Percentiles rank a stretch among this genome's conserved stretches.
Evolutionary conservation across 192 early-diverging fungal species (phyloP).

Genomic region (Linnemannia zychae): DNA sequence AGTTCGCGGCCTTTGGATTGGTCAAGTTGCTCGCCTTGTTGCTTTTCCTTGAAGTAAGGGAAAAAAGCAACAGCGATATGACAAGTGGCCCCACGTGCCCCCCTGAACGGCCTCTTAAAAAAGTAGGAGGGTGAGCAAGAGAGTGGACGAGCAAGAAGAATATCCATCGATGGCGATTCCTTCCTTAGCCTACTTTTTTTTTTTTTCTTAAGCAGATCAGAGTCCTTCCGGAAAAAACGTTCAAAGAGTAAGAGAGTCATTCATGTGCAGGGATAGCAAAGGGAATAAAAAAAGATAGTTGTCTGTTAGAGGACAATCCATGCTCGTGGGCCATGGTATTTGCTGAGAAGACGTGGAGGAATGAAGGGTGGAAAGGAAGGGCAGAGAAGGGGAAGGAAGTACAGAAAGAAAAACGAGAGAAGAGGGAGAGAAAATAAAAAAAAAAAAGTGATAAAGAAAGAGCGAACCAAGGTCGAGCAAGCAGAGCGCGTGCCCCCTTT

Average conservation of each 20-base stretch:
- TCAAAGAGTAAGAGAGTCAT: not conserved
- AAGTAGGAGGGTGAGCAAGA: not conserved
- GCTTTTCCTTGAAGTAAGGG: not conserved
- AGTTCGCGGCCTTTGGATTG: not conserved
- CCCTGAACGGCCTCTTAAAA: not conserved
- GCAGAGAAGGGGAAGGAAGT: not conserved
- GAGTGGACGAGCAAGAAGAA: not conserved
- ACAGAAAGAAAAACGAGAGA: not conserved
- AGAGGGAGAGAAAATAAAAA: not conserved
- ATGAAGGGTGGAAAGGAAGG: not conserved
- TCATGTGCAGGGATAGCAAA: not conserved
- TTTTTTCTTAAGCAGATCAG: not conserved
- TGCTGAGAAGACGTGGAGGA: conserved; percentile 10
- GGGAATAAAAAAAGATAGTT: not conserved
- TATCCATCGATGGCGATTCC: not conserved
- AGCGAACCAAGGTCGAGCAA: conserved; percentile 2
- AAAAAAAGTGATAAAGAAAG: not conserved
- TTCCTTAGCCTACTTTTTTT: not conserved
- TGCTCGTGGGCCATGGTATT: conserved; percentile 10
- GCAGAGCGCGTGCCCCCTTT: conserved; percentile 3
- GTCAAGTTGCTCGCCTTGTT: not conserved
- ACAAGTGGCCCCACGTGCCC: not conserved
- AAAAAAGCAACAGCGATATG: not conserved
- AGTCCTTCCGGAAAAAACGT: not conserved
- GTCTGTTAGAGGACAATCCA: not conserved